These are phyloP conservation scores for Diaporthe amygdali DNA, from an alignment of 2,329 filamentous ascomycete species.

Conservation along the genomic window DNA sequence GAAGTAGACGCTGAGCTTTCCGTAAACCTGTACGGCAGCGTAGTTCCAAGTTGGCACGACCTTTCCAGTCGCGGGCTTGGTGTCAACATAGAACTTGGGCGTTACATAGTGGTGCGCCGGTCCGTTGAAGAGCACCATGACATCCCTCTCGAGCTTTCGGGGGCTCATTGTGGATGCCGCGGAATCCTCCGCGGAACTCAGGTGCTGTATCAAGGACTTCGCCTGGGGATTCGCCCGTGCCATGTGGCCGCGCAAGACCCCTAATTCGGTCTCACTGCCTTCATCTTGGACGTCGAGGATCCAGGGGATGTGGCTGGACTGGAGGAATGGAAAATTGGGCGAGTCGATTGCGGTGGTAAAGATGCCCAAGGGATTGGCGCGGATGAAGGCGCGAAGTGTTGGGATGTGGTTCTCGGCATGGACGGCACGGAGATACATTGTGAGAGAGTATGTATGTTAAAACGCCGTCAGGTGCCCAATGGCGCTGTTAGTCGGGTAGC, in stretches of 20 bases:
- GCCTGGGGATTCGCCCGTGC: slow-evolving; percentile 67
- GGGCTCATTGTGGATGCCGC: slow-evolving; percentile 27
- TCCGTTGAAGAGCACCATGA: slow-evolving; percentile 67
- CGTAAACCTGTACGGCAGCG: slow-evolving; percentile 68
- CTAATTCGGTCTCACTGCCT: slow-evolving; percentile 43
- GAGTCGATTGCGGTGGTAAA: slow-evolving; percentile 67
- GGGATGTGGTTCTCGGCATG: slow-evolving; percentile 58
- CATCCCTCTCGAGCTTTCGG: slow-evolving; percentile 52
- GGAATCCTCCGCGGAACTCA: slow-evolving; percentile 24
- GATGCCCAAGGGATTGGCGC: slow-evolving; percentile 64
- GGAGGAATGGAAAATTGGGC: slow-evolving; percentile 52
- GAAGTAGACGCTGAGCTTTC: slow-evolving; percentile 57
- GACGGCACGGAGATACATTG: slow-evolving; percentile 62
- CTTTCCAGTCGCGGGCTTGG: slow-evolving; percentile 68
- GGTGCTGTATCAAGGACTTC: slow-evolving; percentile 62
- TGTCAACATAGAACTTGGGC: slow-evolving; percentile 70
- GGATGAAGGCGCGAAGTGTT: slow-evolving; percentile 60
- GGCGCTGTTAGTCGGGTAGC: neutral
- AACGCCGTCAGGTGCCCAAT: neutral
- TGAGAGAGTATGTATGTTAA: neutral
- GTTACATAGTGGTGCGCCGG: slow-evolving; percentile 68
- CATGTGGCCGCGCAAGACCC: slow-evolving; percentile 63
- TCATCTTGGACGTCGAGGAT: slow-evolving; percentile 57
- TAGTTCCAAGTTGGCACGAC: slow-evolving; percentile 78
- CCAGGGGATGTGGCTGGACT: slow-evolving; percentile 66